These are phyloP conservation scores for Metarhizium humberi DNA, from an alignment of 2,329 filamentous ascomycete genomes.

Conservation along the genomic window DNA sequence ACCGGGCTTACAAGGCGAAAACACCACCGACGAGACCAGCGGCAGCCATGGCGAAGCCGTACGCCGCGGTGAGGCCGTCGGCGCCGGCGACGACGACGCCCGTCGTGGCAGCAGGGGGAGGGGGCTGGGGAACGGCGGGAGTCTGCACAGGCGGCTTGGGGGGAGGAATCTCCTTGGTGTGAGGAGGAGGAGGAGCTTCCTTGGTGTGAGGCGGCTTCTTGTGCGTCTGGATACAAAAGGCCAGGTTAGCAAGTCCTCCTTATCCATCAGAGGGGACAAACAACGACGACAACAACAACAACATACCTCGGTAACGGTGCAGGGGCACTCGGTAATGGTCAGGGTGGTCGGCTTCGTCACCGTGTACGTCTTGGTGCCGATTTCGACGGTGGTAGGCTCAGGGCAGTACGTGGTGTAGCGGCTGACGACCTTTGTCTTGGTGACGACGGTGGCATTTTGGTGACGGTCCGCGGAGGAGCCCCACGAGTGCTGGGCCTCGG, in stretches of 20 bases:
- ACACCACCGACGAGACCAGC: slow-evolving; percentile 18
- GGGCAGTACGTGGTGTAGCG: slow-evolving; percentile 32
- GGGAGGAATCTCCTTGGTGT: background rate
- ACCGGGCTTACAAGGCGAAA: slow-evolving; percentile 19
- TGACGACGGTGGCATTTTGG: slow-evolving; percentile 10
- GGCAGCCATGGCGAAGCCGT: slow-evolving; percentile 17
- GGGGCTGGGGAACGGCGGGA: background rate
- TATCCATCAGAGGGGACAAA: background rate
- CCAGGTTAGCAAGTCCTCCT: too few species aligned
- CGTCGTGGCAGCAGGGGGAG: background rate
- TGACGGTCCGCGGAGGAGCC: too few species aligned
- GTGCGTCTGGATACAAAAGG: background rate
- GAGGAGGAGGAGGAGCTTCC: background rate
- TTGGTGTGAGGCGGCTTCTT: background rate
- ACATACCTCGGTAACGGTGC: slow-evolving; percentile 31
- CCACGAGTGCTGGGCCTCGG: background rate
- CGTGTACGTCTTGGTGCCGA: slow-evolving; percentile 42
- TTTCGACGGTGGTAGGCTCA: slow-evolving; percentile 40
- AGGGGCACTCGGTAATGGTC: slow-evolving; percentile 46
- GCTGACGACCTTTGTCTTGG: slow-evolving; percentile 26
- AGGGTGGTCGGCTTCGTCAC: slow-evolving; percentile 44
- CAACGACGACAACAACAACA: background rate
- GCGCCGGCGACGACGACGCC: slow-evolving; percentile 10
- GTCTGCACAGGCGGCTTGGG: background rate
- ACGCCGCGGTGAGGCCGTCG: slow-evolving; percentile 8